Conservation (phyloP, 2,329 filamentous ascomycete genomes). For the Mariannaea sp. region DNA sequence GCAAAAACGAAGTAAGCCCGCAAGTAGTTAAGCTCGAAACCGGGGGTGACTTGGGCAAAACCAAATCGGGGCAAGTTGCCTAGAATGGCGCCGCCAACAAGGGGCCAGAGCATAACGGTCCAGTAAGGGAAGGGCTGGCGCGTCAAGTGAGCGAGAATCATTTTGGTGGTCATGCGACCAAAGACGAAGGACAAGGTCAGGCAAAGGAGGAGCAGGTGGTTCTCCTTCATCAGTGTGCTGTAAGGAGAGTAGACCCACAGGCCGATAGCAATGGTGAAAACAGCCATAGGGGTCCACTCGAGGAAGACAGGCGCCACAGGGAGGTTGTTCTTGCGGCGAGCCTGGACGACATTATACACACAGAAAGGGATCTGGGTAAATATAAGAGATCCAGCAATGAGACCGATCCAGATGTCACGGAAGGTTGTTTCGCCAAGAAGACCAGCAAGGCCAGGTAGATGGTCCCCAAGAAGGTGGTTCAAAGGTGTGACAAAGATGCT, state of each 20-base stretch:
- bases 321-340: constrained; percentile 72
- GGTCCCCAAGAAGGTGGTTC: constrained; percentile 65
- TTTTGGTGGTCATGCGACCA: constrained; percentile 97
- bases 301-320: constrained; percentile 83
- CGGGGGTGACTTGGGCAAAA: constrained; percentile 66
- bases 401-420: constrained; percentile 83
- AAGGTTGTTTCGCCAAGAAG: constrained; percentile 74
- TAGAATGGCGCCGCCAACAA: constrained; percentile 82
- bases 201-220: constrained; percentile 91
- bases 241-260: constrained; percentile 91
- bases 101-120: constrained; percentile 87
- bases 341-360: constrained; percentile 80
- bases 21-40: constrained; percentile 78
- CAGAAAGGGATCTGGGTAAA: constrained; percentile 85
- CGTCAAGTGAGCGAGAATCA: constrained; percentile 94
- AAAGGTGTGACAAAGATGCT: constrained; percentile 83
- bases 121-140: constrained; percentile 95
- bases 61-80: constrained; percentile 82
- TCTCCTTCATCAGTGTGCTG: constrained; percentile 78
- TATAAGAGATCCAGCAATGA: constrained; percentile 69
- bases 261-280: constrained; percentile 75
- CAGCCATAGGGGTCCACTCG: constrained; percentile 90
- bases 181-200: constrained; percentile 96
- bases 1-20: constrained; percentile 84
- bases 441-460: constrained; percentile 56